Evolutionary conservation across 768 basidiomycete genomes (phyloP).

Genomic region (Pisolithus orientalis): DNA sequence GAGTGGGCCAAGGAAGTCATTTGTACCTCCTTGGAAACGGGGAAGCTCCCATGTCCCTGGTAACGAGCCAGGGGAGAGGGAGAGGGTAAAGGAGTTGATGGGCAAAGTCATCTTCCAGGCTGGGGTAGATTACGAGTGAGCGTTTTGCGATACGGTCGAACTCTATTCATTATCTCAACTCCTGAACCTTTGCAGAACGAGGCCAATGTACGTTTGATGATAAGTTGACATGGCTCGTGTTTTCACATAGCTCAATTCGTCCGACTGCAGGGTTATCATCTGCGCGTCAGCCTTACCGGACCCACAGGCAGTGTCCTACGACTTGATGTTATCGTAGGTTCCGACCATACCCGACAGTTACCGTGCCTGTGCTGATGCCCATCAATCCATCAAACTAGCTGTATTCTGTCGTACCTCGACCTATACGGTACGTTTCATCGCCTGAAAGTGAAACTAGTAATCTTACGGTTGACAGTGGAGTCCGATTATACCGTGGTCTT

Average conservation of each 20-base stretch:
- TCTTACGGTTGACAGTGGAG: slow-evolving; percentile 50
- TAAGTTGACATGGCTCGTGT: not conserved
- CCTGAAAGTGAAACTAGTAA: not conserved
- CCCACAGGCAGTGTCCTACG: slow-evolving; percentile 69
- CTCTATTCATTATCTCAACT: slow-evolving; percentile 13
- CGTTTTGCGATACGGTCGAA: not conserved
- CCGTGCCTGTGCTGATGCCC: slow-evolving; percentile 3
- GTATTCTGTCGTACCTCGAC: slow-evolving; percentile 73
- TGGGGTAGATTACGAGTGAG: slow-evolving; percentile 85
- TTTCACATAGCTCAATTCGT: slow-evolving; percentile 5
- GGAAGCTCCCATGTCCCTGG: slow-evolving; percentile 20
- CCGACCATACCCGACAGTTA: slow-evolving; percentile 3
- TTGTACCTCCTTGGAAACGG: slow-evolving; percentile 52
- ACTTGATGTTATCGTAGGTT: slow-evolving; percentile 65
- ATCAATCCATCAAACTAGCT: slow-evolving; percentile 34
- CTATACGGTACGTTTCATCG: slow-evolving; percentile 58
- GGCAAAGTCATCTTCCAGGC: slow-evolving; percentile 77
- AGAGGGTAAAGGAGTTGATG: slow-evolving; percentile 60
- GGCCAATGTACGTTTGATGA: slow-evolving; percentile 64
- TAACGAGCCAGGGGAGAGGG: slow-evolving; percentile 25
- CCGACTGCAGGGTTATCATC: slow-evolving; percentile 63
- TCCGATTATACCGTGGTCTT: slow-evolving; percentile 86
- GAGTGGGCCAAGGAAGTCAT: slow-evolving; percentile 31
- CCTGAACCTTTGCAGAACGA: slow-evolving; percentile 46
- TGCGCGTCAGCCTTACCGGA: slow-evolving; percentile 82